Base-by-base conservation (phyloP, 1,284 basidiomycete genomes). In the Gomphus bonarii region DNA sequence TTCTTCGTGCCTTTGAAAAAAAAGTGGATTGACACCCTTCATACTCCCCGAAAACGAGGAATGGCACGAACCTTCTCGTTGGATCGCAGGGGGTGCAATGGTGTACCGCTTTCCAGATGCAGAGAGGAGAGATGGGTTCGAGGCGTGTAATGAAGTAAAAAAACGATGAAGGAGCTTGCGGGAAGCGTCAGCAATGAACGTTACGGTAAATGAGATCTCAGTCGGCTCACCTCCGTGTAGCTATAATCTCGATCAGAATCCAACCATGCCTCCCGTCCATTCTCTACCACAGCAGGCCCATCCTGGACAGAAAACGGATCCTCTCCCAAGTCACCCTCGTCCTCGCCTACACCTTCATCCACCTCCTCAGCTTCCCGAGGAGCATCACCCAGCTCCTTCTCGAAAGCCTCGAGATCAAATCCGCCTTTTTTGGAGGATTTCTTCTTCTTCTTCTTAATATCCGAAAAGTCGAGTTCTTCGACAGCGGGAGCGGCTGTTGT, bases 11-110 rank as follows among this genome's bases (percentile, higher is more conserved):
- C 81, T 8, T 18, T n/a, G n/a, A n/a, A n/a, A 20, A n/a, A 35
- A 18, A 18, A 22, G 20, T 5, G 11, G n/a, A n/a, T 11, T 22
- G 6, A 10, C 10, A 33, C 4, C 31, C 10, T 4, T 33, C 31
- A 33, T 50, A 1, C 18, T n/a, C n/a, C 7, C 12, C 33, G 20
- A 52, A 20, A 14, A 25, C 16, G 18, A 16, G 20, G n/a, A 16
- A 20, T 9, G 10, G 1, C 7, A 28, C 20, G 31, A 10, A 60
- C 87, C 87, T 78, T 99, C 95, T 67, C 93, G 81, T 66, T 90
- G 85, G 54, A 99, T 88, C 60, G 89, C 88, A 18, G 95, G 95
- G n/a, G 95, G 97, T 0, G 94, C 92, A 65, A 99, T 95, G 18
- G 94, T 98, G 77, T 97, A 98, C 54, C 92, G 84, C 72, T 94